Evolutionary conservation across 257 asterid genomes (phyloP), one percentile per base, ranked within the genome.

Genomic region (Rhazya stricta): DNA sequence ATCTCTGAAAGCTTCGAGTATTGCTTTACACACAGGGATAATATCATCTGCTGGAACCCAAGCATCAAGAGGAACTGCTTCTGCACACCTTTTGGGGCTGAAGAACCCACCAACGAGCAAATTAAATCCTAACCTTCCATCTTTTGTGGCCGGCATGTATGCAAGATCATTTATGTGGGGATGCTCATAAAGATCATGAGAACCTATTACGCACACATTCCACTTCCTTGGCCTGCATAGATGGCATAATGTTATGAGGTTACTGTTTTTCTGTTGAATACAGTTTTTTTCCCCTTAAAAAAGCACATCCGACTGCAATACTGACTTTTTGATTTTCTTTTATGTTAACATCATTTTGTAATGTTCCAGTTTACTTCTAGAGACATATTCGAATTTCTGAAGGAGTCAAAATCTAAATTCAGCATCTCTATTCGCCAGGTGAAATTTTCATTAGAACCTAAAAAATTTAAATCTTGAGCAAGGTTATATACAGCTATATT

Each of bases 121-220:
- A 82, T 94, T 94, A 76, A 94, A 94, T 43, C 98, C 98, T 34
- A 91, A 82, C 8, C 89, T 85, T 37, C 97, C 97, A 67, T 94
- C 80, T 80, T 86, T 91, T 1, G 85, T 84, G 25, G 97, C 97
- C 0, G 97, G 98, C 96, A 94, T 90, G 82, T 92, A 94, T 1
- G 98, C 98, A 63, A 94, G 97, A 82, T 94, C 98, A 41, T 94
- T 94, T 45, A 94, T 94, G 78, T 94, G 98, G 0, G 98, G 98
- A 83, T 94, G 98, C 90, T 94, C 98, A 51, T 90, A 94, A n/a
- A 94, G 88, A 79, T 94, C 97, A 42, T 90, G 98, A 6, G 97
- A 88, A 25, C 97, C 98, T 29, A 94, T 85, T 50, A 94, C 97
- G 70, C 98, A 94, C 78, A 85, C 97, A 69, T 94, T 94, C 98